Evolutionary conservation across 2,329 filamentous ascomycete species (phyloP).

Genomic region (Alternaria gansuensis): DNA sequence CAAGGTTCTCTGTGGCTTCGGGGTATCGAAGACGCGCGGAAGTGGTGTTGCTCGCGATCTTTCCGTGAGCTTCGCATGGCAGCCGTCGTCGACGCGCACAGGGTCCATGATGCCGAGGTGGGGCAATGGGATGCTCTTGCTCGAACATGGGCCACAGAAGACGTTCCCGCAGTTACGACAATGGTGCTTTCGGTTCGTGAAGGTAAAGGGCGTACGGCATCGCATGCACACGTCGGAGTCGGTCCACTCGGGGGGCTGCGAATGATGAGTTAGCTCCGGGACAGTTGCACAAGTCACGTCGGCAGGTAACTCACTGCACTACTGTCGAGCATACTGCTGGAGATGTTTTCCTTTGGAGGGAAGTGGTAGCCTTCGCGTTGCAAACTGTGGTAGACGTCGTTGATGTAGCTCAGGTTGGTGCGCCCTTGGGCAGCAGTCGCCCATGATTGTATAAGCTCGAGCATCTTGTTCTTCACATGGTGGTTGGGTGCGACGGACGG

Average conservation of each 20-base stretch:
- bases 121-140: constrained; percentile 85
- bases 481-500: constrained; percentile 78
- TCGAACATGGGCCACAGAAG: constrained; percentile 94
- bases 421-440: constrained; percentile 87
- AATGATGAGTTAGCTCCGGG: constrained; percentile 9
- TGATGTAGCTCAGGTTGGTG: constrained; percentile 83
- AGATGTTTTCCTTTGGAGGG: constrained; percentile 82
- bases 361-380: constrained; percentile 89
- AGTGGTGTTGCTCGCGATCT: constrained; percentile 63
- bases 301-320: constrained; percentile 74
- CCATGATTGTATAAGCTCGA: constrained; percentile 94
- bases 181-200: constrained; percentile 98
- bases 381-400: constrained; percentile 82
- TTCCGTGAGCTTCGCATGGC: constrained; percentile 86
- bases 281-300: neutral
- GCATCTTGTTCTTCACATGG: constrained; percentile 87
- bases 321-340: constrained; percentile 98
- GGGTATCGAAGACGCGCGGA: constrained; percentile 58
- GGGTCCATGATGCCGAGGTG: constrained; percentile 91
- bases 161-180: constrained; percentile 98
- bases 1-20: constrained; percentile 66
- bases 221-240: constrained; percentile 99
- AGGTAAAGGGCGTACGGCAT: constrained; percentile 92
- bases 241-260: constrained; percentile 91
- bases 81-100: constrained; percentile 95